Percentiles rank a stretch among this genome's conserved stretches.
These are phyloP conservation scores for Alternaria sp. DNA, from an alignment of 2,329 filamentous ascomycete genomes.

Conservation along the genomic window DNA sequence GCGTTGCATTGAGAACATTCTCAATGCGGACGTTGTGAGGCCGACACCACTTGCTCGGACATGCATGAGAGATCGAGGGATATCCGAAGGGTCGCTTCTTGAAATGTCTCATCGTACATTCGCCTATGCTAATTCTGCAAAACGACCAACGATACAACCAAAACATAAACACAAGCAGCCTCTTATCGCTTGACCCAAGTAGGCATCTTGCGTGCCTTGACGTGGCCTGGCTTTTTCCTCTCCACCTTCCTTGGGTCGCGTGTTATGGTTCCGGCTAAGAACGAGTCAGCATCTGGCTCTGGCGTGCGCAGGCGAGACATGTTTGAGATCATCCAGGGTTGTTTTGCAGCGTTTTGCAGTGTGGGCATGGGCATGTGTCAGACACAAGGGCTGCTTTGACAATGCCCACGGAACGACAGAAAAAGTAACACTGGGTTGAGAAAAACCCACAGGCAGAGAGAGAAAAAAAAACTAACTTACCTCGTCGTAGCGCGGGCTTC, in stretches of 20 bases:
- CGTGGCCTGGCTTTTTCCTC: slow-evolving; percentile 94
- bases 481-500: slow-evolving; percentile 86
- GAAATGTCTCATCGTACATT: slow-evolving; percentile 21
- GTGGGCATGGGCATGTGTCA: slow-evolving; percentile 12
- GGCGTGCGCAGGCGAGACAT: slow-evolving; percentile 19
- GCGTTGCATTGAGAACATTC: neutral
- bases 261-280: slow-evolving; percentile 85
- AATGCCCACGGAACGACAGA: slow-evolving; percentile 2
- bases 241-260: slow-evolving; percentile 92
- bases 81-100: neutral
- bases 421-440: slow-evolving; percentile 10
- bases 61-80: neutral
- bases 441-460: slow-evolving; percentile 2
- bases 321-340: slow-evolving; percentile 17
- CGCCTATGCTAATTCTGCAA: slow-evolving; percentile 26
- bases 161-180: slow-evolving; percentile 38
- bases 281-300: slow-evolving; percentile 54
- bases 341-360: slow-evolving; percentile 17
- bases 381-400: slow-evolving; percentile 7
- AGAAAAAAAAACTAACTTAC: slow-evolving; percentile 64
- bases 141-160: slow-evolving; percentile 22
- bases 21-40: slow-evolving; percentile 2
- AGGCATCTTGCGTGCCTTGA: slow-evolving; percentile 98
- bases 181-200: slow-evolving; percentile 88
- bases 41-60: neutral